Percentiles rank a stretch among this genome's conserved stretches.
phyloP scores from a whole-genome alignment of 495 filamentous ascomycete genomes.

The Podospora australis region DNA sequence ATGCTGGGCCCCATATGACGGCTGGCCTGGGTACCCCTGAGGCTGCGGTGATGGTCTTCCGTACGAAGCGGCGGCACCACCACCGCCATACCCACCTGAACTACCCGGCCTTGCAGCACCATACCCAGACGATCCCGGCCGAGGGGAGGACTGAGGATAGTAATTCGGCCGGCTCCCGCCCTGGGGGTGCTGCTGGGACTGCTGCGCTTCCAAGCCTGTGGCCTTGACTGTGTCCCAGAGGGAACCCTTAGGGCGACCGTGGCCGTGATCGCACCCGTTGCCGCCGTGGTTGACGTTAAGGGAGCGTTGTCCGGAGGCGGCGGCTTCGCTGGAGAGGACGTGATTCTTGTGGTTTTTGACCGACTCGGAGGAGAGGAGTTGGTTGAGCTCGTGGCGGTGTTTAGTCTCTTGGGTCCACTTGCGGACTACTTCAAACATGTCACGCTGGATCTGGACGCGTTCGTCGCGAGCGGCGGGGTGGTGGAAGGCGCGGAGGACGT shows the following conservation, averaged over 20 bases:
- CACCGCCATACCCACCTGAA: neutral
- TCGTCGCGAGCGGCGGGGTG: conserved; percentile 75
- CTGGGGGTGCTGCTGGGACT: conserved; percentile 3
- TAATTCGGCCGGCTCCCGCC: conserved; percentile 2
- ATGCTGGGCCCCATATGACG: neutral
- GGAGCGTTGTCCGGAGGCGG: conserved; percentile 9
- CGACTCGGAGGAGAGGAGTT: conserved; percentile 68
- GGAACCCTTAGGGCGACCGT: conserved; percentile 41
- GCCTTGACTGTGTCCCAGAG: conserved; percentile 46
- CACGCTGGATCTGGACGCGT: conserved; percentile 65
- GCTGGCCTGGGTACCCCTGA: neutral
- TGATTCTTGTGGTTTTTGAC: conserved; percentile 78
- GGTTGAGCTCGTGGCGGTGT: conserved; percentile 60
- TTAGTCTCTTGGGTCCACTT: conserved; percentile 63
- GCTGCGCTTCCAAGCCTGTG: no score
- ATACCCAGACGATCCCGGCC: neutral
- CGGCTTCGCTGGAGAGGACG: conserved; percentile 15
- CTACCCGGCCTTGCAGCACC: neutral
- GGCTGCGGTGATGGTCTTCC: conserved; percentile 7
- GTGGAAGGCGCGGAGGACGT: conserved; percentile 76
- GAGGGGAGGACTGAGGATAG: neutral
- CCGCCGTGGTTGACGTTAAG: conserved; percentile 30
- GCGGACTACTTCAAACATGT: conserved; percentile 80
- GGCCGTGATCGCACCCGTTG: conserved; percentile 24
- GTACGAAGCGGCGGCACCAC: neutral